A percentile compares a stretch with the other conserved stretches of the same genome.
Evolutionary conservation across 2,329 filamentous ascomycete species (phyloP).

Genomic region (Sporothrix euskadiensis): DNA sequence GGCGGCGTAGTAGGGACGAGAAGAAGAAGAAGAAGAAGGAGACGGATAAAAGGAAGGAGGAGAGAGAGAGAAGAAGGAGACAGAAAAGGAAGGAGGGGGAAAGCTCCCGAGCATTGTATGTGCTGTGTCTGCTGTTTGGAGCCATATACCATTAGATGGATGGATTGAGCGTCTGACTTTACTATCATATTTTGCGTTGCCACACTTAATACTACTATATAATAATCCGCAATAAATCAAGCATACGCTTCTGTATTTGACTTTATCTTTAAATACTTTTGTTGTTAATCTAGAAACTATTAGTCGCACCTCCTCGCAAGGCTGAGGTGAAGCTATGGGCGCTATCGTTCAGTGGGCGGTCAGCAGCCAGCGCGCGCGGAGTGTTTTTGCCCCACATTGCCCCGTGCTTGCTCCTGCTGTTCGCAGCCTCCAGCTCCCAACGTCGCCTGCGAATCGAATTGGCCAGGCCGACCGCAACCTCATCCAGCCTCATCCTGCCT

Average conservation of each 20-base stretch:
- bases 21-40: background rate
- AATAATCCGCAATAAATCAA: background rate
- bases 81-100: too few species aligned
- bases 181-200: background rate
- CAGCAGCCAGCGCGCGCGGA: background rate
- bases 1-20: background rate
- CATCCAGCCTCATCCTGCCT: background rate
- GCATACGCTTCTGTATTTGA: background rate
- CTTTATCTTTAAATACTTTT: background rate
- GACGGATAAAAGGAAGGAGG: background rate
- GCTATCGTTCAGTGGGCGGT: background rate
- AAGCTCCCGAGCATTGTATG: background rate
- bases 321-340: background rate
- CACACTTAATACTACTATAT: background rate
- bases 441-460: slow-evolving; percentile 1
- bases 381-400: slow-evolving; percentile 18
- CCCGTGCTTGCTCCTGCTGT: background rate
- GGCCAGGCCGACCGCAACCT: slow-evolving; percentile 8
- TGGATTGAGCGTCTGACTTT: slow-evolving; percentile 12
- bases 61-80: background rate
- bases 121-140: background rate
- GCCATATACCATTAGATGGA: slow-evolving; percentile 7
- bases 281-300: background rate
- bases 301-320: background rate
- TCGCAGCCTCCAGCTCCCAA: background rate